Conservation (phyloP, 2,329 filamentous ascomycete genomes). For the Apiospora hydei region DNA sequence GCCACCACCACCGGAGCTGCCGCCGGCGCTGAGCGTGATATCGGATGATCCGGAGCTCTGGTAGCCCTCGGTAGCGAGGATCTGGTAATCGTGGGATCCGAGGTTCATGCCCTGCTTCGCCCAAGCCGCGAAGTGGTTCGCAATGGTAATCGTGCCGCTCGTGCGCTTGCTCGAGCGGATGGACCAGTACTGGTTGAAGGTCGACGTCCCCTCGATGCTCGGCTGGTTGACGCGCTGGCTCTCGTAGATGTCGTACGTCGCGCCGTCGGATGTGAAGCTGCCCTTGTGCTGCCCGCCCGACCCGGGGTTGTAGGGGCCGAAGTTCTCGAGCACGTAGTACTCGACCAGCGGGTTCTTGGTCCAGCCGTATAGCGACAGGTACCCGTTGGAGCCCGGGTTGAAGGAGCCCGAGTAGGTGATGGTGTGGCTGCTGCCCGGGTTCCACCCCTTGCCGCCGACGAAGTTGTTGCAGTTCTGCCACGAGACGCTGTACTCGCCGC, state of each 20-base stretch:
- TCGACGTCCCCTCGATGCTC: conserved; percentile 54
- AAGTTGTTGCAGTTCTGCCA: conserved; percentile 57
- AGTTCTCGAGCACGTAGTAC: conserved; percentile 49
- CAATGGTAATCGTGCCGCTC: conserved; percentile 41
- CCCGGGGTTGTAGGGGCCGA: conserved; percentile 51
- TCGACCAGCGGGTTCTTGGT: conserved; percentile 46
- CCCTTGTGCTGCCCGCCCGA: conserved; percentile 45
- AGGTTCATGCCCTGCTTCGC: conserved; percentile 37
- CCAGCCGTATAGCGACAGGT: conserved; percentile 47
- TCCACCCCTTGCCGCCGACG: conserved; percentile 60
- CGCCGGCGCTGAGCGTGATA: conserved; percentile 30
- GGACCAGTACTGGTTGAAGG: conserved; percentile 59
- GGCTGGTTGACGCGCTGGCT: conserved; percentile 48
- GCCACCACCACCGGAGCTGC: background rate
- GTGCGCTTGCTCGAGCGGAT: conserved; percentile 54
- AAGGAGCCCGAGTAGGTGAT: conserved; percentile 20
- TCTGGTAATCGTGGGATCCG: conserved; percentile 42
- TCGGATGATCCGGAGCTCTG: conserved; percentile 52
- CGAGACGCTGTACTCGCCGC: conserved; percentile 50
- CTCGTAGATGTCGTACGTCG: conserved; percentile 46
- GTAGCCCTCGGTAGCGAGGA: conserved; percentile 46
- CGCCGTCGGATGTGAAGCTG: conserved; percentile 42
- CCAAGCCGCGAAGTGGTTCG: conserved; percentile 44
- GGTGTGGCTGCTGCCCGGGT: conserved; percentile 29
- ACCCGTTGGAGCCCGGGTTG: conserved; percentile 32